Evolutionary conservation across 1,284 basidiomycete genomes (phyloP).

Genomic region (Fomitopsis betulina): DNA sequence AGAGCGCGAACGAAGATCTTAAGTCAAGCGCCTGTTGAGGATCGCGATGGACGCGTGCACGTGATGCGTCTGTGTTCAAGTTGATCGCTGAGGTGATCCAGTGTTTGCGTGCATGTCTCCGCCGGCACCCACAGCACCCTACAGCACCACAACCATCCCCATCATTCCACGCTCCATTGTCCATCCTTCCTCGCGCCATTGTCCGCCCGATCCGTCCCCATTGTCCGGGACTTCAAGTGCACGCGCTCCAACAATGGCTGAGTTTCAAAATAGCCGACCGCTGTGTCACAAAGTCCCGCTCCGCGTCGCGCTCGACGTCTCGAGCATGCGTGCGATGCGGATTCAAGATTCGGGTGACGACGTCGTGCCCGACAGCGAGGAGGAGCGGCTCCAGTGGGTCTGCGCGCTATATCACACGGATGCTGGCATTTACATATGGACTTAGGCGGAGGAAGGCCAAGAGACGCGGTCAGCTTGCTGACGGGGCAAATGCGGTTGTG

Average conservation of each 20-base stretch:
- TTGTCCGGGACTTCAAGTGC: background rate
- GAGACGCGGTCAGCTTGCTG: background rate
- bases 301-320: background rate
- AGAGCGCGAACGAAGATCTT: background rate
- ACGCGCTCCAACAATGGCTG: background rate
- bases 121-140: background rate
- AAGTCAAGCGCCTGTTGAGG: background rate
- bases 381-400: constrained; percentile 19
- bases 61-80: background rate
- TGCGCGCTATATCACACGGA: background rate
- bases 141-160: background rate
- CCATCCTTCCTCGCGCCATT: background rate
- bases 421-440: background rate
- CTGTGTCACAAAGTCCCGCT: background rate
- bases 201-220: background rate
- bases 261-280: constrained; percentile 4
- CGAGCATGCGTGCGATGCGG: background rate
- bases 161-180: too few species aligned
- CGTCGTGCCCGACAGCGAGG: constrained; percentile 24
- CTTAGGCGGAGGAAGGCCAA: background rate
- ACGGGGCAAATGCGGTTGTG: constrained; percentile 24
- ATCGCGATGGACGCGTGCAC: constrained; percentile 1
- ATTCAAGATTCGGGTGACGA: constrained; percentile 2
- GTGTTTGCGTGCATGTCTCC: background rate
- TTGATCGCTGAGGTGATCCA: background rate